Percentiles rank a stretch among this genome's conserved stretches.
Conservation (phyloP, 176 grass and related monocot genomes). For the Themeda triandra region DNA sequence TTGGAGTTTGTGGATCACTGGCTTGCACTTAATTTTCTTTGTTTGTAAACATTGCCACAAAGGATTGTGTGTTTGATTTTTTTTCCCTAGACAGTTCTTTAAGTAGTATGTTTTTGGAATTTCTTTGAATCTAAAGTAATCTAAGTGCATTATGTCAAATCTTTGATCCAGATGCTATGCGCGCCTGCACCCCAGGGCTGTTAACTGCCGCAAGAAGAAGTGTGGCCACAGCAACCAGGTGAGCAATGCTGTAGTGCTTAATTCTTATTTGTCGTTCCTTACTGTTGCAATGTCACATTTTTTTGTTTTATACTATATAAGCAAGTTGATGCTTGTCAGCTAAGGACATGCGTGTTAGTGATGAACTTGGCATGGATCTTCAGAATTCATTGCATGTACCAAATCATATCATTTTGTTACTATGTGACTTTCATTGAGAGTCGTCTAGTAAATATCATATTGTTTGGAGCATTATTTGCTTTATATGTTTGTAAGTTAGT, state of each 20-base stretch:
- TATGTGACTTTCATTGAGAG: not conserved
- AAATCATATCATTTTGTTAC: not conserved
- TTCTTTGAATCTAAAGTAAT: not conserved
- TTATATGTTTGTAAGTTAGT: not conserved
- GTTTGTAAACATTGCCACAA: not conserved
- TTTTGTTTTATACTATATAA: not conserved
- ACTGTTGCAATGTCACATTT: not conserved
- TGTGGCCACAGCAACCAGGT: conserved; percentile 98
- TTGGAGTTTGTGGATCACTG: not conserved
- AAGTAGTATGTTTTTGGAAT: not conserved
- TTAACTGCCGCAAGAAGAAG: conserved; percentile 98
- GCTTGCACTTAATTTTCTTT: not conserved
- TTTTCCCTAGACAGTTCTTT: not conserved
- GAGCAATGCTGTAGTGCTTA: not conserved
- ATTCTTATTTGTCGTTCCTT: not conserved
- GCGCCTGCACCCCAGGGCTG: conserved; percentile 83
- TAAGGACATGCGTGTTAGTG: not conserved
- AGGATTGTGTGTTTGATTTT: not conserved
- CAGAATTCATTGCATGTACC: not conserved
- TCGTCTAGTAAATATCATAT: not conserved
- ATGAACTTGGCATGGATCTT: not conserved
- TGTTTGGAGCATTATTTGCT: not conserved
- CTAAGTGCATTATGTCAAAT: fast-evolving
- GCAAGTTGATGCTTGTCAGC: not conserved
- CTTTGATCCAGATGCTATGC: conserved; percentile 65